Evolutionary conservation across 75 land plant genomes (phyloP), one percentile per base, ranked within the genome.

Genomic region (Pinus taeda): DNA sequence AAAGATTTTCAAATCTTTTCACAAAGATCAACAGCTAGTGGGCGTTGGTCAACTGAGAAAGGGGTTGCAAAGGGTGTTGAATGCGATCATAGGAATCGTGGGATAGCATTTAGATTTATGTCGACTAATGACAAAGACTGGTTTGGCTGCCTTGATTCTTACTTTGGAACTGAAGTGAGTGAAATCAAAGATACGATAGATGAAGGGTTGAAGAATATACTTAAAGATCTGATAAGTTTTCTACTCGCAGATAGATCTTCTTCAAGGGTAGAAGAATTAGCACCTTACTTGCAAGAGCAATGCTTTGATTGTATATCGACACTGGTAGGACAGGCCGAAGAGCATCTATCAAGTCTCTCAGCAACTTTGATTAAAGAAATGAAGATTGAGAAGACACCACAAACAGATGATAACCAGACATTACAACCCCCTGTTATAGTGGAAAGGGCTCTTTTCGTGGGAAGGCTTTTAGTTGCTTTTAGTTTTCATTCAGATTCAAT

Each of bases 391-490:
- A n/a, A 65, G 74, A 74, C 57, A 21, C 73, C 69, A 59, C 64
- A 42, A 22, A 81, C 42, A 9, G 26, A 57, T 17, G 73, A 66
- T 0, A 53, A 66, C 36, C 26, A 74, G 59, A 58, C 59, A 29
- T 59, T 56, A 29, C 76, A 85, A 45, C 75, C 80, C 9, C 75
- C 85, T 49, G 79, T 80, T 65, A 73, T 87, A 75, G 89, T 97
- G 78, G 93, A 97, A 77, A 88, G 86, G 82, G 89, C 98, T 17
- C 90, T 97, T 60, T 89, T 94, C 39, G 81, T 97, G 57, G 99
- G 97, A 20, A 76, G 91, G 9, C 86, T 92, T 15, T 80, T 91
- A 18, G 85, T 91, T 84, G 93, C 95, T 37, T 85, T 97, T 8
- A 84, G 88, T 13, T 79, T 85, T 37, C 94, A 91, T 80, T 92